phyloP scores from a whole-genome alignment of 202 grass and related monocot genomes.

The Sporobolus alterniflorus region DNA sequence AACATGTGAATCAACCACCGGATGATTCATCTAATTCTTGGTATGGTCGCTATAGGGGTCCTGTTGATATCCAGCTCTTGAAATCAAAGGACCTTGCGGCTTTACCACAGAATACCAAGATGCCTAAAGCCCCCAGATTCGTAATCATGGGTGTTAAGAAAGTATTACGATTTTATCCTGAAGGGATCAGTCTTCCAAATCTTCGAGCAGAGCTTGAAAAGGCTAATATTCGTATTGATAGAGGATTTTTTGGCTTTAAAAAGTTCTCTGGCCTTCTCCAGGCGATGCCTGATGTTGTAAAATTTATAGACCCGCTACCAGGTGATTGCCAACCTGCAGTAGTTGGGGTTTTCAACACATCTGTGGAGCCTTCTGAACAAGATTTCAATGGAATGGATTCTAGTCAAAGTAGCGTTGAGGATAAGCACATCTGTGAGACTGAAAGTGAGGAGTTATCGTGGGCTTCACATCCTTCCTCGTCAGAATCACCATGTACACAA shows the following conservation, averaged over 20 bases:
- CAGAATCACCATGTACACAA: constrained; percentile 4
- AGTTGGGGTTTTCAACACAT: constrained; percentile 30
- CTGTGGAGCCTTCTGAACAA: constrained; percentile 28
- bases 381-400: constrained; percentile 7
- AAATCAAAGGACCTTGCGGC: constrained; percentile 47
- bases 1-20: constrained; percentile 76
- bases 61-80: constrained; percentile 52
- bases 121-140: constrained; percentile 40
- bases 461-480: constrained; percentile 24
- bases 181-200: constrained; percentile 48
- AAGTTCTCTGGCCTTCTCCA: constrained; percentile 62
- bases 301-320: constrained; percentile 38
- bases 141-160: constrained; percentile 44
- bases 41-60: constrained; percentile 70
- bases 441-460: constrained; percentile 34
- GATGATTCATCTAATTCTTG: constrained; percentile 83
- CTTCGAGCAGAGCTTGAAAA: constrained; percentile 44
- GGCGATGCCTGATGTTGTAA: constrained; percentile 56
- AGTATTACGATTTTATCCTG: constrained; percentile 51
- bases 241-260: constrained; percentile 44
- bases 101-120: constrained; percentile 25
- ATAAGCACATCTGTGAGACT: constrained; percentile 5
- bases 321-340: constrained; percentile 40
- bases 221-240: constrained; percentile 47
- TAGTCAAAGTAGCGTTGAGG: constrained; percentile 29